Conservation (phyloP, 306 rosid genomes). For the Dicorynia guianensis region DNA sequence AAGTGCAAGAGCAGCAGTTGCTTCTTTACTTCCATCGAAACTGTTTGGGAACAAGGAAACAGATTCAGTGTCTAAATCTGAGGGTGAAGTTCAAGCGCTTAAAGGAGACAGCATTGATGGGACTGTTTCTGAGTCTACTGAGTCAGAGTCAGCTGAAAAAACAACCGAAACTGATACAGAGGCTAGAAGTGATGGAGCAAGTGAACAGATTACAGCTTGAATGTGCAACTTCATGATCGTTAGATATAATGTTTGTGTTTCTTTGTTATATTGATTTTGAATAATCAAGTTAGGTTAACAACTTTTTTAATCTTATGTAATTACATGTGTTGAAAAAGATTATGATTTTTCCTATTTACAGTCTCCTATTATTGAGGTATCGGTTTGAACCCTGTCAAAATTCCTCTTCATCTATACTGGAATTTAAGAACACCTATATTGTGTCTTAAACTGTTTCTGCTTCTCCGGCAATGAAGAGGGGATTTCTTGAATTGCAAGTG, state of each 20-base stretch:
- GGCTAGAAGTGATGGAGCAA: slow-evolving; percentile 50
- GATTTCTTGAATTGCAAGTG: slow-evolving; percentile 42
- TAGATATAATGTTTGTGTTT: slow-evolving; percentile 8
- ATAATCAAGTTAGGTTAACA: slow-evolving; percentile 26
- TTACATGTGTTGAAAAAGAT: slow-evolving; percentile 37
- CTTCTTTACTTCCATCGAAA: slow-evolving; percentile 83
- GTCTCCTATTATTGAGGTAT: not conserved
- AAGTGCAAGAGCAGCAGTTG: slow-evolving; percentile 78
- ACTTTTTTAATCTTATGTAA: slow-evolving; percentile 34
- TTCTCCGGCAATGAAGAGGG: slow-evolving; percentile 18
- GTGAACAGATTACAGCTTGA: slow-evolving; percentile 49
- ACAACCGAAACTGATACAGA: slow-evolving; percentile 36
- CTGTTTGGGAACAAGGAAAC: slow-evolving; percentile 74
- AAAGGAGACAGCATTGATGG: slow-evolving; percentile 32
- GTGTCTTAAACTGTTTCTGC: not conserved
- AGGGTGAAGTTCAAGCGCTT: slow-evolving; percentile 41
- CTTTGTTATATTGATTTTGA: slow-evolving; percentile 31
- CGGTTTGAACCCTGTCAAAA: not conserved
- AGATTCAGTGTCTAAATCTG: slow-evolving; percentile 48
- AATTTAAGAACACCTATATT: slow-evolving; percentile 13
- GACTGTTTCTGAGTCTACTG: slow-evolving; percentile 40
- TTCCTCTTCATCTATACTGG: not conserved
- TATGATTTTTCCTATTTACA: slow-evolving; percentile 31
- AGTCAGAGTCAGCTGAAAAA: slow-evolving; percentile 36
- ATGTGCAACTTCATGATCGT: slow-evolving; percentile 22